Conservation (phyloP, 768 basidiomycete species). For the Holtermannia corniformis region DNA sequence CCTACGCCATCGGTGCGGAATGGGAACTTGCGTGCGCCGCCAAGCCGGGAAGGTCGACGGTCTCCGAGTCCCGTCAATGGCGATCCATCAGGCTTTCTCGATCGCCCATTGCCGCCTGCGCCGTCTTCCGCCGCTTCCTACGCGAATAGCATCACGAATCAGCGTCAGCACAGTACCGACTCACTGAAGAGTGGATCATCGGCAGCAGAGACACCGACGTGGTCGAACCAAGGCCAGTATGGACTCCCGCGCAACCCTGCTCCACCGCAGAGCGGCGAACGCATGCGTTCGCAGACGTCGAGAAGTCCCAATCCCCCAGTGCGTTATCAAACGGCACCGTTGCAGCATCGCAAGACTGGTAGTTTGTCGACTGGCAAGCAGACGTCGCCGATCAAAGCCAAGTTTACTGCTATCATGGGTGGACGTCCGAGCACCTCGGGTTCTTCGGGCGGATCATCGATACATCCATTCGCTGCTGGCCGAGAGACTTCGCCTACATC, state of each 20-base stretch:
- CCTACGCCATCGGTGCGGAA: conserved; percentile 11
- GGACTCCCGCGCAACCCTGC: conserved; percentile 13
- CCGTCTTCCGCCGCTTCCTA: conserved; percentile 32
- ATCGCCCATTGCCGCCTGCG: conserved; percentile 28
- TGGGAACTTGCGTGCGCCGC: conserved; percentile 26
- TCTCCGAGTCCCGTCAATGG: conserved; percentile 28
- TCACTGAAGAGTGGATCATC: not conserved
- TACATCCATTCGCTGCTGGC: conserved; percentile 32
- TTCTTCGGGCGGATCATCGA: not conserved
- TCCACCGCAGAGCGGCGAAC: conserved; percentile 3
- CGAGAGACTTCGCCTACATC: not conserved
- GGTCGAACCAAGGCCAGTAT: conserved; percentile 8
- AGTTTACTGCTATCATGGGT: conserved; percentile 21
- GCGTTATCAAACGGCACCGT: not conserved
- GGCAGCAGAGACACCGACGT: conserved; percentile 16
- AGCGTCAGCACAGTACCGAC: not conserved
- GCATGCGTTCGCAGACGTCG: not conserved
- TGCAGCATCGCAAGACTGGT: conserved; percentile 11
- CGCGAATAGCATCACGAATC: conserved; percentile 15
- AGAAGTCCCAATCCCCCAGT: not conserved
- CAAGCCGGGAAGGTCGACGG: conserved; percentile 21
- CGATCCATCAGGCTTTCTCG: conserved; percentile 21
- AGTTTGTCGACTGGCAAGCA: conserved; percentile 6
- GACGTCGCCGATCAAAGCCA: conserved; percentile 23
- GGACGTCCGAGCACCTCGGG: not conserved